These are phyloP conservation scores for Colletotrichum incanum DNA, from an alignment of 2,329 filamentous ascomycete genomes.

Conservation along the genomic window DNA sequence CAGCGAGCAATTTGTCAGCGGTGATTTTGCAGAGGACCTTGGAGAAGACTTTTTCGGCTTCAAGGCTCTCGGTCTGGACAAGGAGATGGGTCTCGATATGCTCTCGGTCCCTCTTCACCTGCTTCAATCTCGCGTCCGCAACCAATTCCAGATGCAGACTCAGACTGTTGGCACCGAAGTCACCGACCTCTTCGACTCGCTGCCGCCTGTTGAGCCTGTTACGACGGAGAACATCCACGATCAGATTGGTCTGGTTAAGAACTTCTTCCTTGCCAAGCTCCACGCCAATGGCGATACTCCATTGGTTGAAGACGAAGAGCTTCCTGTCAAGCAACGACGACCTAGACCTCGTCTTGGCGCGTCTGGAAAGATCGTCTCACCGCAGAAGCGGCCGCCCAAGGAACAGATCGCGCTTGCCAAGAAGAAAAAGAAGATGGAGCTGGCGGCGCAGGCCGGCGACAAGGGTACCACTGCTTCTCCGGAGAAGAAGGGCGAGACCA, in stretches of 20 bases:
- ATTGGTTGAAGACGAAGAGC: slow-evolving; percentile 93
- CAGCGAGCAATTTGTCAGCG: slow-evolving; percentile 95
- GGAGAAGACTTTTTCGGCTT: slow-evolving; percentile 99
- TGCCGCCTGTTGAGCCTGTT: slow-evolving; percentile 82
- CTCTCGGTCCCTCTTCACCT: slow-evolving; percentile 95
- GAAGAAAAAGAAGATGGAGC: slow-evolving; percentile 86
- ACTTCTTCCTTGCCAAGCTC: slow-evolving; percentile 92
- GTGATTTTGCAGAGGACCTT: slow-evolving; percentile 97
- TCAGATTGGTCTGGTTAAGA: slow-evolving; percentile 89
- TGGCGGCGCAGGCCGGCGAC: slow-evolving; percentile 67
- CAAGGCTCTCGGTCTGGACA: slow-evolving; percentile 92
- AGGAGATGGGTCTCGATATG: slow-evolving; percentile 89
- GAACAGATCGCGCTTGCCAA: slow-evolving; percentile 88
- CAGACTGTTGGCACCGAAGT: slow-evolving; percentile 69
- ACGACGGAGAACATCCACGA: slow-evolving; percentile 82
- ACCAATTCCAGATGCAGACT: slow-evolving; percentile 84
- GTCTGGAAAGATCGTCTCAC: slow-evolving; percentile 89
- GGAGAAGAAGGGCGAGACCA: slow-evolving; percentile 56
- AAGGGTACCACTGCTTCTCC: slow-evolving; percentile 57
- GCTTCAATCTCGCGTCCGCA: slow-evolving; percentile 91
- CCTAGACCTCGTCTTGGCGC: slow-evolving; percentile 76
- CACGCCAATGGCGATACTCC: slow-evolving; percentile 81
- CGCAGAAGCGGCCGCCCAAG: slow-evolving; percentile 85
- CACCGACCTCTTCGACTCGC: slow-evolving; percentile 75
- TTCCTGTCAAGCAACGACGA: slow-evolving; percentile 91